phyloP scores from a whole-genome alignment of 2,329 filamentous ascomycete species.

The Phialophora chinensis region DNA sequence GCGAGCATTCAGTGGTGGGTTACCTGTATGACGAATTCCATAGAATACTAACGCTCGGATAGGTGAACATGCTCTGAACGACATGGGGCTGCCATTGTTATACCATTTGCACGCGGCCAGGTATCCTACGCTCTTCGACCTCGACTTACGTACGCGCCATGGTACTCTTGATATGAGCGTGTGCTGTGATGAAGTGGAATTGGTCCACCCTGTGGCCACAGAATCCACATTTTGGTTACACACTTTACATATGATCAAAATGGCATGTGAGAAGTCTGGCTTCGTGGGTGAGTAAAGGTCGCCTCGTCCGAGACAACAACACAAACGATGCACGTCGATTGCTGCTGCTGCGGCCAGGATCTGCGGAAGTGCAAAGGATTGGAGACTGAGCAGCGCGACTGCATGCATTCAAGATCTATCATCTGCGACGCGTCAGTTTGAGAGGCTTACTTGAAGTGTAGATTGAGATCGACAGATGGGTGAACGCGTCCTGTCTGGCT shows the following conservation, averaged over 20 bases:
- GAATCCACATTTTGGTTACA: slow-evolving; percentile 1
- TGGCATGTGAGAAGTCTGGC: neutral
- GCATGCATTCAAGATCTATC: neutral
- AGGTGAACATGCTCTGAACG: slow-evolving; percentile 1
- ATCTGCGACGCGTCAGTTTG: neutral
- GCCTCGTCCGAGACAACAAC: neutral
- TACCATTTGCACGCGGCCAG: neutral
- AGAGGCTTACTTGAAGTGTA: neutral
- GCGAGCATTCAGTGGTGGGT: neutral
- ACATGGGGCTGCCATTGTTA: neutral
- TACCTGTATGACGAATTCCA: neutral
- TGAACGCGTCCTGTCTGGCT: neutral
- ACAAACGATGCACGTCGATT: neutral
- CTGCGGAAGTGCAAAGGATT: neutral
- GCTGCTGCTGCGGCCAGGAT: neutral
- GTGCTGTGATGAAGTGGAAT: neutral
- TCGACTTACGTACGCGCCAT: neutral
- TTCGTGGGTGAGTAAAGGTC: neutral
- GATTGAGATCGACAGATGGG: neutral
- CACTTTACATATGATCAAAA: neutral
- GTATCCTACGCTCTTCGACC: neutral
- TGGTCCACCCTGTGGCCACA: neutral
- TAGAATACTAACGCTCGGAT: neutral
- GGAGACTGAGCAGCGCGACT: neutral
- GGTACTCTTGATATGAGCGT: neutral